Evolutionary conservation across 306 rosid genomes (phyloP).

Genomic region (Astragalus glycyphyllos): DNA sequence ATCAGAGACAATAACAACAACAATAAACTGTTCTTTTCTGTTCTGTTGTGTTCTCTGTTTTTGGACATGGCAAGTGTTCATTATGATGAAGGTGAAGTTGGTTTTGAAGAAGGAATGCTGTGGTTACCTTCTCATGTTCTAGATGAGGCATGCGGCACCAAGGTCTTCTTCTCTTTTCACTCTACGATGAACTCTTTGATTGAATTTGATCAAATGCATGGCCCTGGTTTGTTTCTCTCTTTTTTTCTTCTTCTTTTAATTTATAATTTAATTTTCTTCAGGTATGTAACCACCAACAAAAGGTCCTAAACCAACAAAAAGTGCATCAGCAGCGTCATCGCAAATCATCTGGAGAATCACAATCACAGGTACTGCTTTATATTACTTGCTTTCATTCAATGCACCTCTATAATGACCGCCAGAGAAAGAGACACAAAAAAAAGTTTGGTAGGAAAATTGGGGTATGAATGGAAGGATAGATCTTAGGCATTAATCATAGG

Average conservation of each 20-base stretch:
- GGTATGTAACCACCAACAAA: conserved; percentile 21
- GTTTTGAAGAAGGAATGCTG: conserved; percentile 65
- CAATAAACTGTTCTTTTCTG: not conserved
- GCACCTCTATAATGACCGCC: not conserved
- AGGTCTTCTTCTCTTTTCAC: conserved; percentile 40
- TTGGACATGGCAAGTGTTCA: conserved; percentile 41
- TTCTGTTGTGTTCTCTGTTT: conserved; percentile 4
- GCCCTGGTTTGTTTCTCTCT: not conserved
- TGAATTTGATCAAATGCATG: conserved; percentile 30
- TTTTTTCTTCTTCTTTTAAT: not conserved
- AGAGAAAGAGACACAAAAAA: not conserved
- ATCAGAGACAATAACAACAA: conserved; percentile 1
- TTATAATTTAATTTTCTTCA: conserved; percentile 31
- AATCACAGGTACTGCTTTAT: conserved; percentile 33
- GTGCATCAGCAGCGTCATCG: conserved; percentile 20
- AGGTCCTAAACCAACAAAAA: conserved; percentile 26
- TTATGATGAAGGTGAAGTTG: conserved; percentile 50
- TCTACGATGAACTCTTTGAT: not conserved
- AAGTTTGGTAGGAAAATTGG: conserved; percentile 9
- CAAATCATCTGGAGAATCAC: conserved; percentile 35
- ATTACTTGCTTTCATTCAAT: not conserved
- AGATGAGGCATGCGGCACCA: conserved; percentile 49
- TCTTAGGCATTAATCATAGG: not conserved
- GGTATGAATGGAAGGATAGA: conserved; percentile 24
- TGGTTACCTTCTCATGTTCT: conserved; percentile 70